Evolutionary conservation across 169 alveolate genomes (phyloP).

Genomic region (Prorocentrum cordatum): DNA sequence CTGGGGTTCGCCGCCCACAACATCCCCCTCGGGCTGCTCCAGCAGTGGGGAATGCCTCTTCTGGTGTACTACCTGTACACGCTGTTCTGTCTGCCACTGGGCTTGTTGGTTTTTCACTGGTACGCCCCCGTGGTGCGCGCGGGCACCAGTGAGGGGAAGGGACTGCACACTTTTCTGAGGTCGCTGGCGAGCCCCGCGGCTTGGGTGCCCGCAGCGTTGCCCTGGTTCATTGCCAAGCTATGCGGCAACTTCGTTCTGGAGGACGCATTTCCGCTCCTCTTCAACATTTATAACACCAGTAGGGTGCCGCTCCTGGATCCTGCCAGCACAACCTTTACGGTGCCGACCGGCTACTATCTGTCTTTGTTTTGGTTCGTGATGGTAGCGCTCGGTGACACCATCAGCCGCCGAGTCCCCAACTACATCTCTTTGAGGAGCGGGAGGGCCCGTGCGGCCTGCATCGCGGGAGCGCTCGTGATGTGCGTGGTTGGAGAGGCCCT

Average conservation of each 20-base stretch:
- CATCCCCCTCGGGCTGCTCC: constrained; percentile 8
- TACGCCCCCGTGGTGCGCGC: constrained; percentile 5
- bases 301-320: constrained; percentile 42
- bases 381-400: constrained; percentile 30
- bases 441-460: too few species aligned
- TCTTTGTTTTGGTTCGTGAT: constrained; percentile 26
- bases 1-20: constrained; percentile 59
- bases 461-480: not conserved
- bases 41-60: constrained; percentile 2
- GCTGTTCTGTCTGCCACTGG: constrained; percentile 11
- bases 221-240: constrained; percentile 42
- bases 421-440: not conserved
- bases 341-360: constrained; percentile 4
- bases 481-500: constrained; percentile 4
- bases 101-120: constrained; percentile 1
- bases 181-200: constrained; percentile 29
- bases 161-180: not conserved
- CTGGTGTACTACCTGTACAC: constrained; percentile 25
- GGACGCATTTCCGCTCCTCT: constrained; percentile 32
- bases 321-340: constrained; percentile 29
- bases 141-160: constrained; percentile 14
- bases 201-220: constrained; percentile 21
- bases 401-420: constrained; percentile 30
- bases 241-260: constrained; percentile 47
- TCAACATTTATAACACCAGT: constrained; percentile 1